Evolutionary conservation across 2,329 filamentous ascomycete genomes (phyloP), one percentile per base, ranked within the genome.

Genomic region (Pyricularia pennisetigena): DNA sequence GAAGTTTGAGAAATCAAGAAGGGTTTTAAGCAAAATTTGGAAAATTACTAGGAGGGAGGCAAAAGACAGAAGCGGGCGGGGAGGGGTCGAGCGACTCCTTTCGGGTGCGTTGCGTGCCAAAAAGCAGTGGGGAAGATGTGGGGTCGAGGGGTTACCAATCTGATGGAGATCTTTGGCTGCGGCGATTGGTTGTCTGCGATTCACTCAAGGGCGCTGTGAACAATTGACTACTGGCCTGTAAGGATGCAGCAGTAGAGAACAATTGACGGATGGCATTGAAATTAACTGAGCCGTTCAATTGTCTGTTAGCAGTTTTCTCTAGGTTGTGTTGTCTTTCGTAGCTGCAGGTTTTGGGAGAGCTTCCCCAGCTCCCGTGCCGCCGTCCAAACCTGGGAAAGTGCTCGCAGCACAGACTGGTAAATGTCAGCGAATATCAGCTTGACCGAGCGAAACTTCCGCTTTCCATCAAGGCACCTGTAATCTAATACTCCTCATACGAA

Each of bases 21-120:
- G 65, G 64, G 64, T 65, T 66, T 65, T 68, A 62, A 35, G 64
- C 54, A 63, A 67, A 61, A 35, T 67, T 67, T 63, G 26, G 49
- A 67, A 69, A 69, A 65, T 69, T 63, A 67, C 35, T 62, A 64
- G 41, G 59, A 64, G 32, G 57, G 57, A 64, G 59, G 66, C 66
- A 67, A 64, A 62, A 61, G 66, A 35, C 59, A 28, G 49, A 67
- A 41, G 66, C 66, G 54, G 66, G 63, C 26, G 57, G 66, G 65
- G 66, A 62, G 66, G 66, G 66, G 66, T 67, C 66, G 35, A 61
- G 57, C 57, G 57, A 61, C 57, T 61, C 57, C 59, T 62, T 24
- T 62, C 59, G 59, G 24, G 24, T 62, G 59, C 26, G 59, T 62
- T 62, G 59, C 59, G 59, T 62, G 59, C 59, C 59, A 62, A 62